A percentile compares a stretch with the other conserved stretches of the same genome.
These are phyloP conservation scores for Botrytis elliptica DNA, from an alignment of 2,329 filamentous ascomycete genomes.

Conservation along the genomic window DNA sequence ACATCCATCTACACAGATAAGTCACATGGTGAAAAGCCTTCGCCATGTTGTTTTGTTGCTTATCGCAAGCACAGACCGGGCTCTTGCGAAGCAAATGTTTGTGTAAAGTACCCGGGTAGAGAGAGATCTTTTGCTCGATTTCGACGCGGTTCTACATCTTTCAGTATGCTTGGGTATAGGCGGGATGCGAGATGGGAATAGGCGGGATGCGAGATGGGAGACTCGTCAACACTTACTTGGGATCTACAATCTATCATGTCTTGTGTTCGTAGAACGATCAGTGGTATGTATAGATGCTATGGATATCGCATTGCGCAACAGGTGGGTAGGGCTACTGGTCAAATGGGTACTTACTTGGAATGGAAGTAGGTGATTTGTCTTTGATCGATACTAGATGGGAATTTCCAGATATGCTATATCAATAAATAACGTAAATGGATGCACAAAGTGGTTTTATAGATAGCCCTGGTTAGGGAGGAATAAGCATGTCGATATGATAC, in stretches of 20 bases:
- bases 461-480: neutral
- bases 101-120: neutral
- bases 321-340: neutral
- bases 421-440: neutral
- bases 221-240: neutral
- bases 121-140: too few species aligned
- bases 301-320: neutral
- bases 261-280: neutral
- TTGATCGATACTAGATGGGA: neutral
- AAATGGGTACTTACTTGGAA: neutral
- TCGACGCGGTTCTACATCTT: too few species aligned
- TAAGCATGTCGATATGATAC: neutral
- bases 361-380: neutral
- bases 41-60: neutral
- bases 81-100: neutral
- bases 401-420: neutral
- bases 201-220: neutral
- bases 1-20: neutral
- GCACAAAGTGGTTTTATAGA: neutral
- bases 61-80: conserved; percentile 1
- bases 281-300: neutral
- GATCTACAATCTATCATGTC: neutral
- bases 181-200: neutral
- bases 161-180: neutral
- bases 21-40: neutral